These are phyloP conservation scores for Brassica cretica DNA, from an alignment of 345 rosid genomes.

Conservation along the genomic window DNA sequence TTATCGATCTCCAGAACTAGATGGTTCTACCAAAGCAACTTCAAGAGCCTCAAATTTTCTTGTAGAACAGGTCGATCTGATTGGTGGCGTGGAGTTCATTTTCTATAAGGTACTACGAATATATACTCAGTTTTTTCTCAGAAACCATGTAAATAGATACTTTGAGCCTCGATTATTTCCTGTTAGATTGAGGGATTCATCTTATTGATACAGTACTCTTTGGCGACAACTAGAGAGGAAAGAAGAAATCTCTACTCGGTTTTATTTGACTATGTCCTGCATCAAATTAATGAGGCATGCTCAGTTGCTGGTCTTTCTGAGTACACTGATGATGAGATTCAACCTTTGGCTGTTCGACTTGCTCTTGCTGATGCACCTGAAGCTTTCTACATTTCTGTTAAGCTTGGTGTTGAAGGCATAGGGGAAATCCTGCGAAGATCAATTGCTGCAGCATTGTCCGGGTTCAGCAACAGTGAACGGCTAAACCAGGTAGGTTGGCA, in stretches of 20 bases:
- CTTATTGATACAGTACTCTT: conserved; percentile 74
- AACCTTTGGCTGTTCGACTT: conserved; percentile 74
- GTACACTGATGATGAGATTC: conserved; percentile 81
- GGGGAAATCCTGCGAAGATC: conserved; percentile 94
- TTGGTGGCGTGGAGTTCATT: conserved; percentile 93
- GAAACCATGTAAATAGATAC: neutral
- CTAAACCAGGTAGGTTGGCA: conserved; percentile 64
- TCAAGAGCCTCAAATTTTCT: conserved; percentile 61
- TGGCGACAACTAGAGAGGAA: conserved; percentile 81
- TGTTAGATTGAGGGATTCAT: conserved; percentile 16
- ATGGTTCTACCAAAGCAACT: conserved; percentile 43
- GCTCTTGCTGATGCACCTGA: conserved; percentile 92
- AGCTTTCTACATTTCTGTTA: conserved; percentile 93
- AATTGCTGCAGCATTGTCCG: conserved; percentile 71
- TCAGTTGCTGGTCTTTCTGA: conserved; percentile 79
- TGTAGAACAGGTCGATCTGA: conserved; percentile 80
- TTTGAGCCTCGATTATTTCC: conserved; percentile 7
- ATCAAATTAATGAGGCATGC: conserved; percentile 85
- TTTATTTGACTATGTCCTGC: conserved; percentile 80
- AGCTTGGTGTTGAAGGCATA: conserved; percentile 92
- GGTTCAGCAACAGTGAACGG: conserved; percentile 84
- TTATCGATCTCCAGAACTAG: conserved; percentile 69
- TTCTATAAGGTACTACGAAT: conserved; percentile 71
- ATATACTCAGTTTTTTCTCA: conserved; percentile 10
- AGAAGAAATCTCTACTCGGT: conserved; percentile 84